Evolutionary conservation across 768 basidiomycete genomes (phyloP).

Genomic region (Galerina marginata): DNA sequence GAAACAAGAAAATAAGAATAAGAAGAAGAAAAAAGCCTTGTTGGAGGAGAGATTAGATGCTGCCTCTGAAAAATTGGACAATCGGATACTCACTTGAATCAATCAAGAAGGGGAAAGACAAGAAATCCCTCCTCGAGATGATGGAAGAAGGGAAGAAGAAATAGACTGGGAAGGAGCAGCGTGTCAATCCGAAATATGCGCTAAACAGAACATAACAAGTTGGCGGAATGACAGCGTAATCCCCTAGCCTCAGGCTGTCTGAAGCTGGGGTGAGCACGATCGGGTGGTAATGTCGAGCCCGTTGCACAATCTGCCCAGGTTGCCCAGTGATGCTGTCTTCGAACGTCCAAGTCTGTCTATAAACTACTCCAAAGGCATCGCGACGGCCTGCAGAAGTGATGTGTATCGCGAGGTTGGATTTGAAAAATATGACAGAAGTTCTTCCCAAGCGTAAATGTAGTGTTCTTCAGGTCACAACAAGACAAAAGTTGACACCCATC

Average conservation of each 20-base stretch:
- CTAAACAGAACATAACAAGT: conserved; percentile 10
- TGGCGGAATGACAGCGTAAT: conserved; percentile 2
- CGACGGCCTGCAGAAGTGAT: too few relatives aligned
- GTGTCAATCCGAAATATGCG: conserved; percentile 1
- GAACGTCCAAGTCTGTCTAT: too few relatives aligned
- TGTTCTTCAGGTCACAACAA: too few relatives aligned
- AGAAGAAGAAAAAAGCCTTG: background rate
- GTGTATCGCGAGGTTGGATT: too few relatives aligned
- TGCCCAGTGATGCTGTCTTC: background rate
- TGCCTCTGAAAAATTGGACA: background rate
- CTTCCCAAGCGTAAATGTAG: too few relatives aligned
- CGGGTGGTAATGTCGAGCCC: background rate
- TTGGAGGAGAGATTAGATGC: background rate
- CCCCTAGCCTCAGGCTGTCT: background rate
- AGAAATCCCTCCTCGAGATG: conserved; percentile 5
- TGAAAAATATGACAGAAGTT: too few relatives aligned
- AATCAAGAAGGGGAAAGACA: background rate
- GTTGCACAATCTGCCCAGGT: conserved; percentile 9
- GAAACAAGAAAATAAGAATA: background rate
- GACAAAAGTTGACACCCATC: too few relatives aligned
- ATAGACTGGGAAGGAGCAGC: background rate
- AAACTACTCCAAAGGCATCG: too few relatives aligned
- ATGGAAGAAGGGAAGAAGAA: conserved; percentile 11
- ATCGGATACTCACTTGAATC: conserved; percentile 1
- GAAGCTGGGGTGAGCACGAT: background rate